Percentiles rank a stretch among this genome's conserved stretches.
Evolutionary conservation across 371 early-diverging fungal species (phyloP).

Genomic region (Batkoa obscura): DNA sequence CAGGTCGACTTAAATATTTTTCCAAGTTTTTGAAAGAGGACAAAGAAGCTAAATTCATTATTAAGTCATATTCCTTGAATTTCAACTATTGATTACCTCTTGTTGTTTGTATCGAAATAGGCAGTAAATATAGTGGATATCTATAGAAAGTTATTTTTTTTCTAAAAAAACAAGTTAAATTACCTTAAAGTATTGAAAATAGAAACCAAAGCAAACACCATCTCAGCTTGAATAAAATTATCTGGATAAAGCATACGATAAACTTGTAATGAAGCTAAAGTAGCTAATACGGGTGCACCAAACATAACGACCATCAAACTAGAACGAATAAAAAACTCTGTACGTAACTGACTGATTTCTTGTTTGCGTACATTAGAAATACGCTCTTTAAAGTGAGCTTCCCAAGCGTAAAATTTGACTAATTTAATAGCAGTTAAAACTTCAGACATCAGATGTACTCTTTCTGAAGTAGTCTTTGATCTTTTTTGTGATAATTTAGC

Average conservation of each 20-base stretch:
- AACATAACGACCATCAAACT: constrained; percentile 32
- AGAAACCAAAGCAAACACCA: constrained; percentile 34
- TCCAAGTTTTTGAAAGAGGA: constrained; percentile 32
- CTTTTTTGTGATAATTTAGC: constrained; percentile 14
- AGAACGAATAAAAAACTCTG: constrained; percentile 23
- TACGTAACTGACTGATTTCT: constrained; percentile 25
- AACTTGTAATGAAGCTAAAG: constrained; percentile 19
- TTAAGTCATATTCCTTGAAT: not conserved
- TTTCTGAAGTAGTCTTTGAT: constrained; percentile 25
- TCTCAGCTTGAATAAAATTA: constrained; percentile 14
- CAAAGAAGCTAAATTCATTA: constrained; percentile 12
- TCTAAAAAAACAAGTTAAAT: no score
- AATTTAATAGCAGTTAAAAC: constrained; percentile 48
- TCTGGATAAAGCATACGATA: constrained; percentile 7
- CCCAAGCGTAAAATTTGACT: constrained; percentile 60
- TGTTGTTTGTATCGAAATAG: not conserved
- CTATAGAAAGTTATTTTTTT: no score
- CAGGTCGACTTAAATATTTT: constrained; percentile 29
- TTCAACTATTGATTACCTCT: constrained; percentile 6
- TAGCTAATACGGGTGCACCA: constrained; percentile 31
- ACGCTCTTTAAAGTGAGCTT: constrained; percentile 20
- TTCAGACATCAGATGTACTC: constrained; percentile 48
- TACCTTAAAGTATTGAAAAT: constrained; percentile 35
- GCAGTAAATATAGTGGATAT: not conserved
- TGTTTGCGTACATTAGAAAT: constrained; percentile 18